Evolutionary conservation across 257 asterid species (phyloP).

Genomic region (Rehmannia glutinosa): DNA sequence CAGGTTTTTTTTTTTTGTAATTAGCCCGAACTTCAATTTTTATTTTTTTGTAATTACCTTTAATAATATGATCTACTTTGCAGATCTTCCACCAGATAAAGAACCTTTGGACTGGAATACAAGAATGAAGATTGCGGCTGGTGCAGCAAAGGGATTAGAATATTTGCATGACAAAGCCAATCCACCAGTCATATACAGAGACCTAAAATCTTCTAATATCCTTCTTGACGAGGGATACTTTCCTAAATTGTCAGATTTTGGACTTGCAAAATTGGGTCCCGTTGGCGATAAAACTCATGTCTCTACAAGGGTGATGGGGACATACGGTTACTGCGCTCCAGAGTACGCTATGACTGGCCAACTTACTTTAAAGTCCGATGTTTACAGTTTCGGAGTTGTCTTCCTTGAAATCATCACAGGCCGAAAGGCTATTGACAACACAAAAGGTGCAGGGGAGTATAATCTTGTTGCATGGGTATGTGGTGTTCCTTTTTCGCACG

Average conservation of each 20-base stretch:
- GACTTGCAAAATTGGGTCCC: slow-evolving; percentile 90
- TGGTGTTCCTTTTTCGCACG: neutral
- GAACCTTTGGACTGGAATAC: slow-evolving; percentile 91
- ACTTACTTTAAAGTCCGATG: slow-evolving; percentile 81
- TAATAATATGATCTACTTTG: neutral
- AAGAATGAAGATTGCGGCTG: slow-evolving; percentile 93
- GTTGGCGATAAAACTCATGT: slow-evolving; percentile 94
- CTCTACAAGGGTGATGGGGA: slow-evolving; percentile 95
- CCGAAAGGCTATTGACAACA: slow-evolving; percentile 78
- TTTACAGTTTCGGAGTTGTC: slow-evolving; percentile 88
- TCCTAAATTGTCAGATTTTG: slow-evolving; percentile 88
- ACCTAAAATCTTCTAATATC: slow-evolving; percentile 81
- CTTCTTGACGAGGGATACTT: slow-evolving; percentile 75
- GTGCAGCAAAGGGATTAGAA: slow-evolving; percentile 88
- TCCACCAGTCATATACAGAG: slow-evolving; percentile 89
- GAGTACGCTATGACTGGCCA: slow-evolving; percentile 97
- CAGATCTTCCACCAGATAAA: slow-evolving; percentile 61
- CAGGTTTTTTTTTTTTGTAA: too few relatives aligned
- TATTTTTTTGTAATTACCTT: too few relatives aligned
- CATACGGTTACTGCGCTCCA: slow-evolving; percentile 95
- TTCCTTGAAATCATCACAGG: slow-evolving; percentile 89
- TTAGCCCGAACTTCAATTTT: too few relatives aligned
- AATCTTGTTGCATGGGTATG: slow-evolving; percentile 93
- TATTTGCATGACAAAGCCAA: slow-evolving; percentile 87
- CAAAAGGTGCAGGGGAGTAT: slow-evolving; percentile 58